These are phyloP conservation scores for Claviceps sp. DNA, from an alignment of 2,329 filamentous ascomycete genomes.

Conservation along the genomic window DNA sequence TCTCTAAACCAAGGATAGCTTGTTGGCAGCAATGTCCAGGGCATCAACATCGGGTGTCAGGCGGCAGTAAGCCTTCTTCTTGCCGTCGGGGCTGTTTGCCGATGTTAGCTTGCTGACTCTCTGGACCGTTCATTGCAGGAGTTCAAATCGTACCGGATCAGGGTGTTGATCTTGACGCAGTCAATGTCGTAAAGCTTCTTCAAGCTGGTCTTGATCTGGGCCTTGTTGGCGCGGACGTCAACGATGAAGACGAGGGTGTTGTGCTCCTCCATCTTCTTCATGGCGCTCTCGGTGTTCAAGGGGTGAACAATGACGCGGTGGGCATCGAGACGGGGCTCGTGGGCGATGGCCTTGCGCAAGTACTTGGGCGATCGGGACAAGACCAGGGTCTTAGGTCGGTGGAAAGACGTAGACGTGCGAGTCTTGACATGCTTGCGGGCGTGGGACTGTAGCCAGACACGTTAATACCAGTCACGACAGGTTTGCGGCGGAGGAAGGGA, in stretches of 20 bases:
- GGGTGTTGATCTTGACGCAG: slow-evolving; percentile 97
- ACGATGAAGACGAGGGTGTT: slow-evolving; percentile 99
- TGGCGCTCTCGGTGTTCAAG: slow-evolving; percentile 98
- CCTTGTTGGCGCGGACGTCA: slow-evolving; percentile 97
- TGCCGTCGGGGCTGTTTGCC: slow-evolving; percentile 62
- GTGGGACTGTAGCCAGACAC: slow-evolving; percentile 27
- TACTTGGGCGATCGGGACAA: slow-evolving; percentile 88
- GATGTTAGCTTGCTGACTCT: background rate
- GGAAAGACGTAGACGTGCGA: slow-evolving; percentile 87
- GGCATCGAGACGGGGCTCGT: slow-evolving; percentile 84
- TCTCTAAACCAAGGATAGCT: slow-evolving; percentile 88
- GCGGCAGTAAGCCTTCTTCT: slow-evolving; percentile 97
- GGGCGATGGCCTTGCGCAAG: slow-evolving; percentile 87
- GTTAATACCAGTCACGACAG: background rate
- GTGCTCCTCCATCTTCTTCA: slow-evolving; percentile 99
- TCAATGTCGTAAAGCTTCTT: slow-evolving; percentile 99
- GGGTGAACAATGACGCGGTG: slow-evolving; percentile 97
- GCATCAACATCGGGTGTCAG: slow-evolving; percentile 95
- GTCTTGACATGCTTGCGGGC: slow-evolving; percentile 84
- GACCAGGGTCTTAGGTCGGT: slow-evolving; percentile 91
- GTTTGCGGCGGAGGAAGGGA: background rate
- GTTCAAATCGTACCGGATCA: slow-evolving; percentile 61
- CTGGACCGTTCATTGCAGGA: background rate
- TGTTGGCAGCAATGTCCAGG: slow-evolving; percentile 97
- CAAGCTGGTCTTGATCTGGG: slow-evolving; percentile 93